Conservation (phyloP, 768 basidiomycete genomes). For the Neoboletus subvelutipes region DNA sequence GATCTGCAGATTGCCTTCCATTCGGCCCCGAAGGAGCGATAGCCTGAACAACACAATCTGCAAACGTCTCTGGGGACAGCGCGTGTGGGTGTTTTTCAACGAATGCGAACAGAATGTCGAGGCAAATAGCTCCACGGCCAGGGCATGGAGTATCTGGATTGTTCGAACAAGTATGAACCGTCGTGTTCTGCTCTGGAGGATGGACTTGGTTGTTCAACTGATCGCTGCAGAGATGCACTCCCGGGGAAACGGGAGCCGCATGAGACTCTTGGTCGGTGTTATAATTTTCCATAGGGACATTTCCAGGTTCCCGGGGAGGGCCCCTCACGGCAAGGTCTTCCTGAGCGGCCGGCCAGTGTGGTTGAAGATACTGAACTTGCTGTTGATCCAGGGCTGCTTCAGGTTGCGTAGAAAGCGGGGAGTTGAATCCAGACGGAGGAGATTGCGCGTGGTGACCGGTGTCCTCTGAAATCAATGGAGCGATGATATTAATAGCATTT, state of each 20-base stretch:
- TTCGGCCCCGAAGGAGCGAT: too few species aligned
- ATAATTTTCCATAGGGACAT: too few species aligned
- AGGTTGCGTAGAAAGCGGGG: background rate
- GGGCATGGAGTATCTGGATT: background rate
- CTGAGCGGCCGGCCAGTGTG: background rate
- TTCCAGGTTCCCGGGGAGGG: too few species aligned
- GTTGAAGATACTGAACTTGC: background rate
- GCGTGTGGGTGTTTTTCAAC: rapidly evolving
- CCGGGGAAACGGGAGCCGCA: background rate
- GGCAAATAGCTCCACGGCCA: background rate
- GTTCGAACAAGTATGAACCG: background rate
- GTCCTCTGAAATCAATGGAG: background rate
- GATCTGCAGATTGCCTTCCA: background rate
- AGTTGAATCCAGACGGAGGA: background rate
- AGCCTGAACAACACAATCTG: rapidly evolving
- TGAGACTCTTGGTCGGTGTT: background rate
- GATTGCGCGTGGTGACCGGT: too few species aligned
- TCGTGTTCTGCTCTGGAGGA: background rate
- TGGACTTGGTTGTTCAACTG: too few species aligned
- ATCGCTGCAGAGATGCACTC: background rate
- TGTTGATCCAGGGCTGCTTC: background rate
- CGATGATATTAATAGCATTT: too few species aligned
- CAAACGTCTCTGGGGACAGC: background rate
- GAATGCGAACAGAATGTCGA: background rate
- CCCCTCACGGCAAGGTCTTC: background rate